These are phyloP conservation scores for Colletotrichum navitas DNA, from an alignment of 2,329 filamentous ascomycete species.

Conservation along the genomic window DNA sequence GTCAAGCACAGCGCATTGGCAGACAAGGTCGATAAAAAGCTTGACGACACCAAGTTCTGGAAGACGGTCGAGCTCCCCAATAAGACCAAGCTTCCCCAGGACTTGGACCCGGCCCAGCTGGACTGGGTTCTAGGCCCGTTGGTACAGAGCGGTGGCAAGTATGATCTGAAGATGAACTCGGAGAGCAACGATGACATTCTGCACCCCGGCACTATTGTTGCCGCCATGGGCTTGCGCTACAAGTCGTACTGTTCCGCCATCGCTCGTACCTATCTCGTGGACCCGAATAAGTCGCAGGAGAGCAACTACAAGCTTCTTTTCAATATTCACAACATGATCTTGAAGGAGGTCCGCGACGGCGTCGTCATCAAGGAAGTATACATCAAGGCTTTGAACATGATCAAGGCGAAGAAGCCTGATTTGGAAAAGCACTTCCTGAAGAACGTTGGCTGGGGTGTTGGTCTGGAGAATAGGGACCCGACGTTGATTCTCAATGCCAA, in stretches of 20 bases:
- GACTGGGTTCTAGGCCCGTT: conserved; percentile 95
- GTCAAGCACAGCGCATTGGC: conserved; percentile 89
- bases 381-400: conserved; percentile 81
- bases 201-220: conserved; percentile 93
- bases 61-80: conserved; percentile 78
- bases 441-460: conserved; percentile 91
- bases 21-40: conserved; percentile 90
- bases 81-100: conserved; percentile 82
- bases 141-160: conserved; percentile 95
- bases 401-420: conserved; percentile 93
- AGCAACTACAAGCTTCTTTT: conserved; percentile 91
- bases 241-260: conserved; percentile 96
- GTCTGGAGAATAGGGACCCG: conserved; percentile 88
- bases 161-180: conserved; percentile 85
- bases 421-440: conserved; percentile 95
- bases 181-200: conserved; percentile 86
- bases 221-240: conserved; percentile 91
- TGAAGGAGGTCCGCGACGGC: conserved; percentile 92
- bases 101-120: conserved; percentile 88
- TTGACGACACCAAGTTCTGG: conserved; percentile 96
- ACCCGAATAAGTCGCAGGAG: conserved; percentile 96
- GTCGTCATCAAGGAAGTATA: conserved; percentile 91
- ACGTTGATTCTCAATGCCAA: conserved; percentile 90
- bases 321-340: conserved; percentile 86
- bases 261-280: conserved; percentile 93